Conservation (phyloP, 345 rosid species). For the Diplotaxis tenuifolia region DNA sequence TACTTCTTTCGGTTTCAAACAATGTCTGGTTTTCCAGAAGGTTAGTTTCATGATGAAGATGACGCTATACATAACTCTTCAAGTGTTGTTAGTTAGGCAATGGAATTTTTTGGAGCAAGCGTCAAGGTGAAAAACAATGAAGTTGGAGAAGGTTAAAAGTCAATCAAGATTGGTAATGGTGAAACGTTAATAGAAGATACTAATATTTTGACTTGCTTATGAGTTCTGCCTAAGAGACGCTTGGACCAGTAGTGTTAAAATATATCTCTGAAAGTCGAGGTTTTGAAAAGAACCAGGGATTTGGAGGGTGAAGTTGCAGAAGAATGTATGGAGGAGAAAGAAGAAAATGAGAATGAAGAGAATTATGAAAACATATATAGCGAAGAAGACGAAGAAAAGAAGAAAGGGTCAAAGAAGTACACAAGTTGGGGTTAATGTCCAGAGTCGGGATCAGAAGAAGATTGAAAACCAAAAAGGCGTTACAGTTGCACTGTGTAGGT, state of each 20-base stretch:
- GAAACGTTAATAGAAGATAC: slow-evolving; percentile 70
- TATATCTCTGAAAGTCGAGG: slow-evolving; percentile 58
- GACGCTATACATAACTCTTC: slow-evolving; percentile 72
- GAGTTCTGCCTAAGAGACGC: slow-evolving; percentile 84
- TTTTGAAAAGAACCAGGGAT: slow-evolving; percentile 70
- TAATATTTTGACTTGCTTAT: slow-evolving; percentile 74
- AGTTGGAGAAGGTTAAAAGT: slow-evolving; percentile 63
- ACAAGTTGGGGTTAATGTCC: slow-evolving; percentile 47
- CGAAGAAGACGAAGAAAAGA: slow-evolving; percentile 76
- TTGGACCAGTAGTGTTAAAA: slow-evolving; percentile 80
- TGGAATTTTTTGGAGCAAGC: slow-evolving; percentile 86
- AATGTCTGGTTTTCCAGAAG: slow-evolving; percentile 90
- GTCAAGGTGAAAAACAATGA: slow-evolving; percentile 57
- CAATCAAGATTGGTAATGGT: slow-evolving; percentile 84
- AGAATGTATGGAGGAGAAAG: slow-evolving; percentile 55
- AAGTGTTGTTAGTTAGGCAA: slow-evolving; percentile 32
- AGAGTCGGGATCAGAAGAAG: slow-evolving; percentile 65
- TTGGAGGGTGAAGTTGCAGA: slow-evolving; percentile 58
- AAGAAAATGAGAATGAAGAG: slow-evolving; percentile 39
- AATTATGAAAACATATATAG: slow-evolving; percentile 88
- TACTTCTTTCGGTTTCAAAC: slow-evolving; percentile 73
- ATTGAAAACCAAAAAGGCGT: slow-evolving; percentile 33
- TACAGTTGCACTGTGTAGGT: slow-evolving; percentile 21
- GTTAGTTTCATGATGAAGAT: slow-evolving; percentile 85
- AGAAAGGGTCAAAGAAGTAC: slow-evolving; percentile 53